Percentiles rank a stretch among this genome's conserved stretches.
These are phyloP conservation scores for Aspergillus incahuasiensis DNA, from an alignment of 495 filamentous ascomycete species.

Conservation along the genomic window DNA sequence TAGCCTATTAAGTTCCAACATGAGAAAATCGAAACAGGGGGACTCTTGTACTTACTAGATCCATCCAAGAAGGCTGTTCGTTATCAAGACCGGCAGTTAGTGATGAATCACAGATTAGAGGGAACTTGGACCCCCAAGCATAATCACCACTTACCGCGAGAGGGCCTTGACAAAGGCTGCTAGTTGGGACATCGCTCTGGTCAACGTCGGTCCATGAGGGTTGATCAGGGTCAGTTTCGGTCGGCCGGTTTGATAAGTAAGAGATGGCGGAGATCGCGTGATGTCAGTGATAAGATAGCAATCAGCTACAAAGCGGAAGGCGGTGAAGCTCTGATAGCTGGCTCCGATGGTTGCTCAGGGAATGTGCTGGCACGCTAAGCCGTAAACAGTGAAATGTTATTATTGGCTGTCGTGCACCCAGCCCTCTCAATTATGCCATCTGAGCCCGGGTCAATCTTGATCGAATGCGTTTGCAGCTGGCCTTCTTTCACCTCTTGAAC, in stretches of 20 bases:
- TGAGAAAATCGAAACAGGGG: too few species aligned
- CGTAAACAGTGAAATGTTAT: constrained; percentile 38
- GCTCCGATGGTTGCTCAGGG: constrained; percentile 40
- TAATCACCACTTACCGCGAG: constrained; percentile 34
- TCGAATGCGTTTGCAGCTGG: constrained; percentile 10
- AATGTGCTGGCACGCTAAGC: constrained; percentile 40
- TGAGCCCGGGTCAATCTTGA: constrained; percentile 3
- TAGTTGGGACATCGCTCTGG: constrained; percentile 24
- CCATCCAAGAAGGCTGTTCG: constrained; percentile 37
- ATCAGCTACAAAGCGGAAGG: constrained; percentile 15
- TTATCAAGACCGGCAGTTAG: constrained; percentile 5
- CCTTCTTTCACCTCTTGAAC: constrained; percentile 3
- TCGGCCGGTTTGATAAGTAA: neutral
- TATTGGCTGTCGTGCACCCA: constrained; percentile 22
- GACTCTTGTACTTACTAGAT: constrained; percentile 34
- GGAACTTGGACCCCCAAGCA: neutral
- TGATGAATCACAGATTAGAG: constrained; percentile 1
- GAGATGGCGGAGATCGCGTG: neutral
- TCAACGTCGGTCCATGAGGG: neutral
- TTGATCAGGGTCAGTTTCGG: neutral
- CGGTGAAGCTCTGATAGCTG: constrained; percentile 18
- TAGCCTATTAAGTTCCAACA: neutral
- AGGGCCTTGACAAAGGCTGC: constrained; percentile 39
- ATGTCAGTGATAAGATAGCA: constrained; percentile 16
- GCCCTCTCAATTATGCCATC: constrained; percentile 16